Conservation (phyloP, 805 yeast genomes). For the Kuraishia cidri region DNA sequence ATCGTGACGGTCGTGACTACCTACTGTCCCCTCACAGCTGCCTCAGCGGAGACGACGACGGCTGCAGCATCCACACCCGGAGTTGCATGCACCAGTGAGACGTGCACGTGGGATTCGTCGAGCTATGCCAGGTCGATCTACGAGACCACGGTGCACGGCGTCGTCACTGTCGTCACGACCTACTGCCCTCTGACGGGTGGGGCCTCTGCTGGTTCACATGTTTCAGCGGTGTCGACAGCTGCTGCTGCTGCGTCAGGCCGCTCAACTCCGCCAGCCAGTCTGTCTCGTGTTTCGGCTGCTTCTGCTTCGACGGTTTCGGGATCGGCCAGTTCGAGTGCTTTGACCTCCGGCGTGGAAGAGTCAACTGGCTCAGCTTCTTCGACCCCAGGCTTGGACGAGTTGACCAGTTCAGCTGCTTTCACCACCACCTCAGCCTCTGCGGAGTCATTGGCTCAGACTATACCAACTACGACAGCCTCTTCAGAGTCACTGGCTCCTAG, state of each 20-base stretch:
- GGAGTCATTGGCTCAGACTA: background rate
- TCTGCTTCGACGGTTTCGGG: background rate
- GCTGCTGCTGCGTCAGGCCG: background rate
- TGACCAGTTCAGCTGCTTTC: background rate
- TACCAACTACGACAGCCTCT: background rate
- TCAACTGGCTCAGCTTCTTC: too few relatives aligned
- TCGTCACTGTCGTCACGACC: conserved; percentile 1
- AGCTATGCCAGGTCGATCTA: background rate
- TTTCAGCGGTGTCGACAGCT: background rate
- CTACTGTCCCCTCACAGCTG: conserved; percentile 13
- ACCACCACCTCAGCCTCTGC: background rate
- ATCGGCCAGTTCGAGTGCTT: background rate
- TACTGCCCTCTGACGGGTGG: conserved; percentile 2
- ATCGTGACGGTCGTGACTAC: conserved; percentile 9
- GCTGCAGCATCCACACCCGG: background rate
- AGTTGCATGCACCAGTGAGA: background rate
- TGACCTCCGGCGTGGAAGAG: conserved; percentile 9
- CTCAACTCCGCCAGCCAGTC: background rate
- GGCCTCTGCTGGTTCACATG: background rate
- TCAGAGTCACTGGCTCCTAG: background rate
- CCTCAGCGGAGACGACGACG: conserved; percentile 4
- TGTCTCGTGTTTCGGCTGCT: background rate
- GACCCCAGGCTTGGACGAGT: too few relatives aligned
- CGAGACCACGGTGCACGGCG: background rate
- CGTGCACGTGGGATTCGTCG: background rate